Base-by-base conservation (phyloP, 2,329 filamentous ascomycete species). In the Colletotrichum costaricense region DNA sequence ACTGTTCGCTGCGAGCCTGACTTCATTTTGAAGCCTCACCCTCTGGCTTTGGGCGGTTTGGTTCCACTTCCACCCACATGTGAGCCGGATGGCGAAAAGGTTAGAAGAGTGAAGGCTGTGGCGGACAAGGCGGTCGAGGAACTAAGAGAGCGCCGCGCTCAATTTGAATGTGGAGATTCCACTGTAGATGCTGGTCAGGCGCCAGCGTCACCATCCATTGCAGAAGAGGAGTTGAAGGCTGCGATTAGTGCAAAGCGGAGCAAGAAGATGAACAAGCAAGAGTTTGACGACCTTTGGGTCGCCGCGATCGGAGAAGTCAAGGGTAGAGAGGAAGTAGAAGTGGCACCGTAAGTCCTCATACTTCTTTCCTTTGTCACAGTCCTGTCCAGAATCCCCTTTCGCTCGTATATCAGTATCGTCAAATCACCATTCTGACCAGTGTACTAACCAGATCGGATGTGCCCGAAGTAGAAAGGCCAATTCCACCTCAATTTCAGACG, bases 1-100 rank as follows among this genome's bases (percentile, higher is more conserved):
- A 88, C 92, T 42, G 93, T 94, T 9, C 89, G 90, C 30, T 99
- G 97, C 82, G 95, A 98, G 77, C 88, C 90, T 65, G 97, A 96
- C 80, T 99, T 97, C 79, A 89, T 99, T 59, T 87, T 97, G 49
- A 93, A 93, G 78, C 90, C 92, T 1, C 96, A 98, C 80, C 95
- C 96, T 1, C 86, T 98, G 26, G 93, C 95, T 0, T 81, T 98
- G 0, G 92, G 92, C 62, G 95, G 97, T 0, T 80, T 97, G 4
- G 79, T 98, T 5, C 97, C 97, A 8, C 85, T 99, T 9, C 92
- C 95, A 6, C 96, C 97, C 1, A 95, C 94, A 5, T 99, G 97
- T 82, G 96, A 98, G 83, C 94, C 97, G 0, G 97, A 99, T 82
- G 95, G 95, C 74, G 95, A 97, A 79, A 98, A 98, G 82, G 94